Evolutionary conservation across 2,329 filamentous ascomycete species (phyloP), one percentile per base, ranked within the genome.

Genomic region (Pseudopithomyces maydicus): DNA sequence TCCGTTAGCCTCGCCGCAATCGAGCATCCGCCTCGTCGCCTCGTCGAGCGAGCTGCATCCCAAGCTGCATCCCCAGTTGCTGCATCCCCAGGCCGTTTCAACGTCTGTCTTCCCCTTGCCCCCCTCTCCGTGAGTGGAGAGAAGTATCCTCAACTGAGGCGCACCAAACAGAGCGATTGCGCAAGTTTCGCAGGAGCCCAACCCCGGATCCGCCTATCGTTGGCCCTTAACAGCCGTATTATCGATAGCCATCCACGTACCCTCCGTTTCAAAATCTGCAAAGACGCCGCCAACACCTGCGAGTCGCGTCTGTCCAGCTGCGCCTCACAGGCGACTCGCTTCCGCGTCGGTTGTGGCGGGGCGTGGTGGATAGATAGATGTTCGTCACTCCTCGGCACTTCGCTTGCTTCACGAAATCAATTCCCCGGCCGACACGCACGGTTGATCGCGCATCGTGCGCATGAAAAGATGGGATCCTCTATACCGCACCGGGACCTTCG

Each of bases 211-310:
- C 52, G 43, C 70, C 68, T 69, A 65, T 69, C 61, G 60, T 49
- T 59, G 63, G 59, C 62, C 66, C 63, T 67, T 66, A 63, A 45
- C 58, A 55, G 54, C 52, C 59, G 64, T 65, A 59, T 57, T 73
- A 73, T 73, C 68, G 67, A 74, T 74, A 71, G 66, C 63, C 58
- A 55, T 56, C 66, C 67, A 63, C 63, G 61, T 59, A 63, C 59
- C 53, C 62, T 54, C 52, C 69, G 72, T 74, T 74, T 74, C 69
- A 69, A 64, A 65, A 59, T 58, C 56, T 70, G 66, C 71, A 69
- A 51, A 59, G 62, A 56, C 54, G 63, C 61, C 58, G 50, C 67
- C 67, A 61, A 66, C 33, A 55, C 61, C 64, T 66, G 60, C 58
- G 48, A 50, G 50, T 50, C 56, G 61, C 58, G 55, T 59, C 55